phyloP scores from a whole-genome alignment of 2,329 filamentous ascomycete species.

The Colletotrichum tropicicola region DNA sequence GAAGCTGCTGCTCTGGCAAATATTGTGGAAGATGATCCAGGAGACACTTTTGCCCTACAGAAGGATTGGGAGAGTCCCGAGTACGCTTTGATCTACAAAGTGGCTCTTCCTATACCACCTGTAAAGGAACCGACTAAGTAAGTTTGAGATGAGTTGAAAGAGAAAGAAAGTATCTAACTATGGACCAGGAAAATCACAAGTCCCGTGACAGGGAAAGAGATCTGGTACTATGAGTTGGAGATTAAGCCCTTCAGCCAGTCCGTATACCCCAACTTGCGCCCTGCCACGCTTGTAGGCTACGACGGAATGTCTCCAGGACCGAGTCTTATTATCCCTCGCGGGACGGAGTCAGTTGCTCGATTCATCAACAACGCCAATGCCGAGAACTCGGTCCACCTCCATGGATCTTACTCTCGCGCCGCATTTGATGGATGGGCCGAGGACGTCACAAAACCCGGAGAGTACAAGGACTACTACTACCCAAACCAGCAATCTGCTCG shows the following conservation, averaged over 20 bases:
- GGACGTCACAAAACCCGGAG: slow-evolving; percentile 56
- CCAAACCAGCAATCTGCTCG: slow-evolving; percentile 63
- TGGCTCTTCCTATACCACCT: slow-evolving; percentile 53
- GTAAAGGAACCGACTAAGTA: slow-evolving; percentile 51
- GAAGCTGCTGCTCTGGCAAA: slow-evolving; percentile 12
- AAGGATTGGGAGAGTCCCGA: slow-evolving; percentile 34
- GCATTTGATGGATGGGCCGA: slow-evolving; percentile 60
- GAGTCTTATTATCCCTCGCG: slow-evolving; percentile 54
- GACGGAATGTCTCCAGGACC: slow-evolving; percentile 59
- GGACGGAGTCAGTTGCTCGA: slow-evolving; percentile 56
- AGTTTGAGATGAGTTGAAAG: slow-evolving; percentile 21
- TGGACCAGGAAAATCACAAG: slow-evolving; percentile 41
- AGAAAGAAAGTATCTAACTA: neutral
- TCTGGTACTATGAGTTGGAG: slow-evolving; percentile 47
- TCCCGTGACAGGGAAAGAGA: slow-evolving; percentile 41
- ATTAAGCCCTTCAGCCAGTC: slow-evolving; percentile 45
- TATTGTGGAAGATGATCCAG: slow-evolving; percentile 10
- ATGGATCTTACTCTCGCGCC: slow-evolving; percentile 59
- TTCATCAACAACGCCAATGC: slow-evolving; percentile 57
- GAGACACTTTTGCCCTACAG: neutral
- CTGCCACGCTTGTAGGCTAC: slow-evolving; percentile 47
- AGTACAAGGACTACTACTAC: slow-evolving; percentile 72
- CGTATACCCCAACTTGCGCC: slow-evolving; percentile 46
- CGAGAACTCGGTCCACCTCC: slow-evolving; percentile 61
- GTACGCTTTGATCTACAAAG: slow-evolving; percentile 35